Conservation (phyloP, 768 basidiomycete species). For the Nidula microcarpa region DNA sequence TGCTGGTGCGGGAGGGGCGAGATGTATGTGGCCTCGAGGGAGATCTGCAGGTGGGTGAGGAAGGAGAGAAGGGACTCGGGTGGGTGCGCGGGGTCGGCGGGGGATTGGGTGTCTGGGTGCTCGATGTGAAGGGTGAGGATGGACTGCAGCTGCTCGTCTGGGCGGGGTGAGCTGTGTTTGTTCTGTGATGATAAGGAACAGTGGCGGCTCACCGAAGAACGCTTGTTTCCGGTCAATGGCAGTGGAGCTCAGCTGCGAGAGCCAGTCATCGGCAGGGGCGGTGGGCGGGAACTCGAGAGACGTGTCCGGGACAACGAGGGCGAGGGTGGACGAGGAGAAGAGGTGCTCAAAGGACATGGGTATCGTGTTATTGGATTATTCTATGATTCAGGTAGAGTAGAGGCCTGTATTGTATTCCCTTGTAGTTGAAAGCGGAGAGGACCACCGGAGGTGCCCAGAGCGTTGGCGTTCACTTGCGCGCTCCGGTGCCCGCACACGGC, state of each 20-base stretch:
- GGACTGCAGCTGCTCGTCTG: slow-evolving; percentile 55
- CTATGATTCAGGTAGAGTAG: too few relatives aligned
- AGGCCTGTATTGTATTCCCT: too few relatives aligned
- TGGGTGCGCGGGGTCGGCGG: slow-evolving; percentile 32
- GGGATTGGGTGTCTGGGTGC: slow-evolving; percentile 42
- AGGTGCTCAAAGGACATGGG: slow-evolving; percentile 55
- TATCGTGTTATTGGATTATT: too few relatives aligned
- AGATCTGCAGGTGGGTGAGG: slow-evolving; percentile 68
- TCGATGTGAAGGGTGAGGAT: slow-evolving; percentile 54
- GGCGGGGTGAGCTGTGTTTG: slow-evolving; percentile 1
- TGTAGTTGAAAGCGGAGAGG: too few relatives aligned
- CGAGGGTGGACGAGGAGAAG: slow-evolving; percentile 56
- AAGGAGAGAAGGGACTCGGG: slow-evolving; percentile 53
- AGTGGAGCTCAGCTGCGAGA: slow-evolving; percentile 38
- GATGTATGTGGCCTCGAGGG: slow-evolving; percentile 81
- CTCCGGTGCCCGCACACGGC: too few relatives aligned
- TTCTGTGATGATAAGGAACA: neutral
- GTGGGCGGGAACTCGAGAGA: slow-evolving; percentile 58
- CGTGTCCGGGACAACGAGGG: slow-evolving; percentile 63
- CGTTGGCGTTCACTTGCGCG: too few relatives aligned
- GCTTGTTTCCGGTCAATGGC: slow-evolving; percentile 57
- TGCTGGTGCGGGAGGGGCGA: slow-evolving; percentile 38
- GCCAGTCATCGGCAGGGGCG: slow-evolving; percentile 49
- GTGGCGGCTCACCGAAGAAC: slow-evolving; percentile 62
- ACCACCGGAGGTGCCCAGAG: too few relatives aligned